Base-by-base conservation (phyloP, 2,329 filamentous ascomycete species). In the Arthroderma sp. region DNA sequence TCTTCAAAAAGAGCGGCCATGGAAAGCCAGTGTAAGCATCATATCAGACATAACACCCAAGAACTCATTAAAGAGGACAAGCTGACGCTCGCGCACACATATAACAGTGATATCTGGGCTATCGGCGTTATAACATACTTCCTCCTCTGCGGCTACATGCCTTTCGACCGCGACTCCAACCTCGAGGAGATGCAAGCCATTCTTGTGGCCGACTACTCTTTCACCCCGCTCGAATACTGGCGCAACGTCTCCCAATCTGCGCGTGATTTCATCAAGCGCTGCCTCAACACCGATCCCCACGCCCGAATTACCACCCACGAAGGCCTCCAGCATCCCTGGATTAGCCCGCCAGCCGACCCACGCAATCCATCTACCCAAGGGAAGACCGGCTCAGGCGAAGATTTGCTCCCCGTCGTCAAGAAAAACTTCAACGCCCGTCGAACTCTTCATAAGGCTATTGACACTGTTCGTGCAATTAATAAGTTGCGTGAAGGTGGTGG, bases 141-240 rank as follows among this genome's bases (percentile, higher is more conserved):
- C 70, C 72, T 98, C 29, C 80, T 98, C 42, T 96, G 91, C 66
- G 91, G 91, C 48, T 96, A 96, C 68, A 98, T 91, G 1, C 91
- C 91, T 8, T 98, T 98, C 63, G 91, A 98, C 66, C 83, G 91
- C 45, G 91, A 96, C 65, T 89, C 81, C 56, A 94, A 98, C 66
- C 81, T 96, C 58, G 91, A 98, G 69, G 91, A 98, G 69, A 96
- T 98, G 89, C 89, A 96, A 69, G 91, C 91, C 55, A 98, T 98
- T 60, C 78, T 96, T 46, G 84, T 87, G 50, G 91, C 91, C 48
- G 89, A 96, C 69, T 98, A 96, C 71, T 84, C 80, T 59, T 98
- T 96, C 66, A 89, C 86, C 3, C 91, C 91, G 1, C 68, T 85
- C 50, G 89, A 95, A 62, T 96, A 96, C 73, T 98, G 91, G 91